Base-by-base conservation (phyloP, 441 rosid species). In the Pelargonium citronellum region DNA sequence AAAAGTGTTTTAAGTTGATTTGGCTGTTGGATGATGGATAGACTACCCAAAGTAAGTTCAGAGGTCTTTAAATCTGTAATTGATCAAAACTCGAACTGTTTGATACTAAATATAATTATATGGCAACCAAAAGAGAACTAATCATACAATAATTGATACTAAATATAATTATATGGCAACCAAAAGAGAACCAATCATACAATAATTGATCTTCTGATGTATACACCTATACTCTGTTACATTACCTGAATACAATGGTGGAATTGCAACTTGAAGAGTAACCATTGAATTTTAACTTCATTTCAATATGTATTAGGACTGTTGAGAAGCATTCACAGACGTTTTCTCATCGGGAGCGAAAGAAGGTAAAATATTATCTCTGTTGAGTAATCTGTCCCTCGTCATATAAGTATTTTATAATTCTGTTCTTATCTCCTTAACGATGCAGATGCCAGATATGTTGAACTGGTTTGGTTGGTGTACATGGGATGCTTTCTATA, bases 401-500 rank as follows among this genome's bases (percentile, higher is more conserved):
- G 19, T 51, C 19, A 3, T 51, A 51, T 51, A 3, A 1, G 30
- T 9, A n/a, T 51, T 15, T 6, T n/a, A 7, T 17, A 51, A 51
- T 7, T 51, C 19, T n/a, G 58, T 51, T 51, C 16, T 3, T 13
- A n/a, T 51, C 9, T 51, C 19, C 58, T 51, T 51, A n/a, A 51
- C 4, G 17, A 17, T 2, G 58, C 70, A 95, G 99, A 68, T 95
- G 81, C 97, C 99, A 67, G 81, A 90, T 66, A 83, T 94, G 78
- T 81, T 94, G 20, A 93, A 94, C 19, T 94, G 99, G 97, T 91
- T 94, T 80, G 97, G 99, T 66, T 91, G 98, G 98, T 94, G 99
- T 85, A 94, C 99, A 7, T 94, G 99, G 99, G 97, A 94, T 76
- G 99, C 99, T 10, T 94, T 90, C 77, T 94, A 95, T 81, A 91